A percentile compares a stretch with the other conserved stretches of the same genome.
Conservation (phyloP, 2,329 filamentous ascomycete genomes). For the Scedosporium minutisporum region DNA sequence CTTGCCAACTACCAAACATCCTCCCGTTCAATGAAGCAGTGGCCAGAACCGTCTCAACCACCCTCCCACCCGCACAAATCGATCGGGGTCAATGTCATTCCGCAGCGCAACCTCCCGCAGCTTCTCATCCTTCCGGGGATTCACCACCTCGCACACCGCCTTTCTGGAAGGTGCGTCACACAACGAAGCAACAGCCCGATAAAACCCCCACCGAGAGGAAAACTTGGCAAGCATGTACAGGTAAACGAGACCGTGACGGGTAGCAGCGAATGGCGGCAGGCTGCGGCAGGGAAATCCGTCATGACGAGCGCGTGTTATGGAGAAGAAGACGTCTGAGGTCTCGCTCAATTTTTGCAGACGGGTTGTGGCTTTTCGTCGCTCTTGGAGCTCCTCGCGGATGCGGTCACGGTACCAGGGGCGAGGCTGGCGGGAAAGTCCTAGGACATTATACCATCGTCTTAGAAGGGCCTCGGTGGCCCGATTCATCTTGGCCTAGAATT, state of each 20-base stretch:
- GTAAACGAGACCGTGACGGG: constrained; percentile 19
- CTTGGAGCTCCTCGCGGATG: constrained; percentile 27
- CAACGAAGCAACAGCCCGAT: constrained; percentile 22
- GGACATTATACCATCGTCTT: constrained; percentile 10
- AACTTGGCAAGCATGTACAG: constrained; percentile 34
- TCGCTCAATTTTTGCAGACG: constrained; percentile 28
- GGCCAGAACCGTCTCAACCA: constrained; percentile 22
- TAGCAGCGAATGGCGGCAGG: constrained; percentile 15
- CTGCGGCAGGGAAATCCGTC: constrained; percentile 24
- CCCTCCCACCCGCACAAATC: constrained; percentile 20
- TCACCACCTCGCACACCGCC: constrained; percentile 31
- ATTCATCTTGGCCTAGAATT: neutral
- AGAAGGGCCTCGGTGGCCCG: neutral
- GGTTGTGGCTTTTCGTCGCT: constrained; percentile 21
- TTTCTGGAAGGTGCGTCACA: constrained; percentile 16
- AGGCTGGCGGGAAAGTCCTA: constrained; percentile 20
- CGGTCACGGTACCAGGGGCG: constrained; percentile 28
- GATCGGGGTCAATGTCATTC: constrained; percentile 22
- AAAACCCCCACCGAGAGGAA: constrained; percentile 31
- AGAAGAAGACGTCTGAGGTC: constrained; percentile 32
- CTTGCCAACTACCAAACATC: no score
- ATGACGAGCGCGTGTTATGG: constrained; percentile 26
- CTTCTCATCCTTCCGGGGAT: constrained; percentile 29
- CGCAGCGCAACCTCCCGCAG: constrained; percentile 24
- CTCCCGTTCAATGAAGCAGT: constrained; percentile 19